A percentile compares a stretch with the other conserved stretches of the same genome.
Evolutionary conservation across 148 eudicot species (phyloP).

Genomic region (Cornus florida): DNA sequence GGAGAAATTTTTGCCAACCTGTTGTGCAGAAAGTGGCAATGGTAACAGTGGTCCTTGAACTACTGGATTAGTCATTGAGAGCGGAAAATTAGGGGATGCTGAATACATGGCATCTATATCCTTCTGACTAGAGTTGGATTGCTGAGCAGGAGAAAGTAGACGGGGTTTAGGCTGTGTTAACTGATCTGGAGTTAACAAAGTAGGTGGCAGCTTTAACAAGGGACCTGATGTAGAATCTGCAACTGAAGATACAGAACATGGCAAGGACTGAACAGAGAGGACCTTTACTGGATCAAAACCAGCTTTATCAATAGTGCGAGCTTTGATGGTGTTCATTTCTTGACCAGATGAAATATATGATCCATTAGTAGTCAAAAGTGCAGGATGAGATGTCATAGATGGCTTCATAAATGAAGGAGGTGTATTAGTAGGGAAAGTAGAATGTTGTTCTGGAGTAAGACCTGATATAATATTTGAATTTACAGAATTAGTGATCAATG

Average conservation of each 20-base stretch:
- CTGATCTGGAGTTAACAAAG: constrained; percentile 27
- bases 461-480: constrained; percentile 7
- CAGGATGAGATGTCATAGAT: constrained; percentile 20
- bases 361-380: constrained; percentile 15
- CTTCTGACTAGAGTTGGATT: constrained; percentile 13
- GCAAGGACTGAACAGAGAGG: constrained; percentile 23
- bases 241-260: constrained; percentile 20
- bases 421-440: constrained; percentile 9
- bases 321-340: constrained; percentile 15
- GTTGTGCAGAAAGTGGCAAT: constrained; percentile 22
- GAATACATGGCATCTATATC: constrained; percentile 17
- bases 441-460: constrained; percentile 19
- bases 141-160: constrained; percentile 10
- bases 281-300: constrained; percentile 17
- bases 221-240: constrained; percentile 17
- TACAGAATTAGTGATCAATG: constrained; percentile 1
- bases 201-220: constrained; percentile 12
- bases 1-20: constrained; percentile 23
- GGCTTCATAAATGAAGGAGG: constrained; percentile 19
- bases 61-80: constrained; percentile 15
- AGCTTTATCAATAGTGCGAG: constrained; percentile 10
- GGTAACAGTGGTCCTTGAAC: constrained; percentile 32
- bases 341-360: constrained; percentile 11
- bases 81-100: constrained; percentile 13
- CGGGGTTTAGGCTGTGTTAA: constrained; percentile 27